phyloP scores from a whole-genome alignment of 345 rosid genomes.

The Corymbia maculata region DNA sequence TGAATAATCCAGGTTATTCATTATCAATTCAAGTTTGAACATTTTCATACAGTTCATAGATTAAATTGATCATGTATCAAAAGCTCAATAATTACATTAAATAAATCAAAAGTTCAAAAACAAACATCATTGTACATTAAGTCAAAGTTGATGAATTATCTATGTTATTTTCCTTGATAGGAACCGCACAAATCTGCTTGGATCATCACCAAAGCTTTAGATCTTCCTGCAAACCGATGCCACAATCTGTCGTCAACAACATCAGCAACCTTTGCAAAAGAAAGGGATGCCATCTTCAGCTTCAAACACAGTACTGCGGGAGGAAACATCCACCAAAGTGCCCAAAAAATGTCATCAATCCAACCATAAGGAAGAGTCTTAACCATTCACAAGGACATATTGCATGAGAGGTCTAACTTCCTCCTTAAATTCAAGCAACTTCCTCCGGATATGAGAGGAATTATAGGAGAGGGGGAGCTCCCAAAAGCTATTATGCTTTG shows the following conservation, averaged over 20 bases:
- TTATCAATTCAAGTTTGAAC: not conserved
- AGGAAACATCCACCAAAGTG: not conserved
- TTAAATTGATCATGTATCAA: not conserved
- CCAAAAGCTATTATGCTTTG: not conserved
- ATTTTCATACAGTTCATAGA: fast-evolving
- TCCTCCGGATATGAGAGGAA: not conserved
- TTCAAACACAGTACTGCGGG: not conserved
- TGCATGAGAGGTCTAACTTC: not conserved
- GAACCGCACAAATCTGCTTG: not conserved
- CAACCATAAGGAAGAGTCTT: not conserved
- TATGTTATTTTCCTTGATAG: not conserved
- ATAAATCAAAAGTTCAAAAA: not conserved
- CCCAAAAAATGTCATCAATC: not conserved
- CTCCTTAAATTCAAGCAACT: not conserved
- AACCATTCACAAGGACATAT: not conserved
- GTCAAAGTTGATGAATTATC: not conserved
- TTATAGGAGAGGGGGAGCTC: not conserved
- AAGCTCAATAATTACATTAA: fast-evolving
- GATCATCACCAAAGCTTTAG: not conserved
- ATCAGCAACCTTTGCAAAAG: not conserved
- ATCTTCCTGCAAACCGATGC: not conserved
- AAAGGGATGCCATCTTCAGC: not conserved
- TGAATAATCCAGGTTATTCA: not conserved
- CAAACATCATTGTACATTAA: not conserved
- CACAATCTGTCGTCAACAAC: not conserved